Evolutionary conservation across 495 filamentous ascomycete species (phyloP).

Genomic region (Staphylotrichum longicolle): DNA sequence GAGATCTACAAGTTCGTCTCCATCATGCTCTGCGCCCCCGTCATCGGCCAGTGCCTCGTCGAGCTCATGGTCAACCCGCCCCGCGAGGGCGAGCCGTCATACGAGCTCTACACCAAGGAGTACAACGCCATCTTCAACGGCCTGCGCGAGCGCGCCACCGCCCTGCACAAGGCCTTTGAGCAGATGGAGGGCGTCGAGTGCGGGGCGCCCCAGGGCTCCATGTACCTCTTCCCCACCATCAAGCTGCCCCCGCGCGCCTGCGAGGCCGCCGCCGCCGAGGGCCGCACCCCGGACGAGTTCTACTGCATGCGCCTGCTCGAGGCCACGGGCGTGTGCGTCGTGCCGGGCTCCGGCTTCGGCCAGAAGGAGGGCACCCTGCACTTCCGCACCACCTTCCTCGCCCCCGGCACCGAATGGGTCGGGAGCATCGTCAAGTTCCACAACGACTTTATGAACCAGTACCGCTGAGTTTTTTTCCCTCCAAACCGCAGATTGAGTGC

Average conservation of each 20-base stretch:
- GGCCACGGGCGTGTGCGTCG: conserved; percentile 92
- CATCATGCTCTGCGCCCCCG: conserved; percentile 91
- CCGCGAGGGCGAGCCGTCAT: conserved; percentile 71
- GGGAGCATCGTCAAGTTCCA: conserved; percentile 87
- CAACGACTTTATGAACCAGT: conserved; percentile 86
- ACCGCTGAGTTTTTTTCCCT: conserved; percentile 28
- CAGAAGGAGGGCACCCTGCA: conserved; percentile 89
- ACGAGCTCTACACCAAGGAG: conserved; percentile 77
- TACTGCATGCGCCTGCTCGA: conserved; percentile 89
- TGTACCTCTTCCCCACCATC: conserved; percentile 99
- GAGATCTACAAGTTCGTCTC: conserved; percentile 98
- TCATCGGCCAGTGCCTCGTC: conserved; percentile 91
- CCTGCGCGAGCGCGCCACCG: conserved; percentile 72
- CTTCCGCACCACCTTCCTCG: conserved; percentile 95
- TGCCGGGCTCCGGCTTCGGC: conserved; percentile 89
- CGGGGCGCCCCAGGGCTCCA: conserved; percentile 81
- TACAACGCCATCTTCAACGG: conserved; percentile 75
- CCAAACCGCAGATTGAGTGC: too few species aligned
- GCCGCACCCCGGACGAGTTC: conserved; percentile 81
- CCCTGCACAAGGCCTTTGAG: conserved; percentile 84
- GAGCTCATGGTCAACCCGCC: conserved; percentile 98
- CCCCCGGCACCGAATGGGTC: conserved; percentile 94
- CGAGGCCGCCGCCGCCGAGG: conserved; percentile 69
- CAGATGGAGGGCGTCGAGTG: conserved; percentile 94
- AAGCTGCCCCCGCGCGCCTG: conserved; percentile 69